Evolutionary conservation across 768 basidiomycete species (phyloP), one percentile per base, ranked within the genome.

Genomic region (Porphyrellus cyaneotinctus): DNA sequence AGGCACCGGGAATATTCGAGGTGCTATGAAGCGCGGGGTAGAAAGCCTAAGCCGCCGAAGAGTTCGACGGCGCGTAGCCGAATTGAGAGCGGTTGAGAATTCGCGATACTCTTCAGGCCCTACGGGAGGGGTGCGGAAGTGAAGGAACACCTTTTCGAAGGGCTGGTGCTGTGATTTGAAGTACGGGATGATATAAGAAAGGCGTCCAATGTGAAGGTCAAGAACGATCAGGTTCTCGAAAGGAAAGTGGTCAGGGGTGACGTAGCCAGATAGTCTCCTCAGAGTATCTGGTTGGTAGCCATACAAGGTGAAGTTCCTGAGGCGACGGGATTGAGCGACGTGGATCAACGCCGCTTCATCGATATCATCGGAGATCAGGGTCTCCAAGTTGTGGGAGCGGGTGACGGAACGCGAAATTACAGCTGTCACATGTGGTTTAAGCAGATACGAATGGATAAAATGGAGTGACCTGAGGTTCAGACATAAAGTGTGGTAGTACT

Each of bases 161-260:
- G 47, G 51, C 22, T 58, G 58, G 24, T 47, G 31, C 14, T 52
- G 23, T 8, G 51, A 47, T 38, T 14, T 37, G 11, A 59, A 43
- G 23, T 10, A 46, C 2, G 56, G 58, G 11, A 26, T 50, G 18
- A 58, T n/a, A 24, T 51, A 49, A 15, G 45, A 53, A 39, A 59
- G 44, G 8, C 44, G 36, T 6, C 31, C 3, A 17, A 58, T 24
- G 3, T 1, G 3, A 23, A 59, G 47, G 11, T 28, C 17, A 17
- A 58, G 47, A 33, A 22, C 15, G 15, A 51, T n/a, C 47, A 58
- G n/a, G 17, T 59, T 54, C 31, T 51, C 20, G 33, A 58, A 58
- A 18, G 23, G 51, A 12, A 42, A 22, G 20, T 6, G 15, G 8
- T 49, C 23, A 2, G 18, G 23, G 22, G 33, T 33, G 4, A 12